phyloP scores from a whole-genome alignment of 2,329 filamentous ascomycete genomes.

The Cryphonectria nitschkei region DNA sequence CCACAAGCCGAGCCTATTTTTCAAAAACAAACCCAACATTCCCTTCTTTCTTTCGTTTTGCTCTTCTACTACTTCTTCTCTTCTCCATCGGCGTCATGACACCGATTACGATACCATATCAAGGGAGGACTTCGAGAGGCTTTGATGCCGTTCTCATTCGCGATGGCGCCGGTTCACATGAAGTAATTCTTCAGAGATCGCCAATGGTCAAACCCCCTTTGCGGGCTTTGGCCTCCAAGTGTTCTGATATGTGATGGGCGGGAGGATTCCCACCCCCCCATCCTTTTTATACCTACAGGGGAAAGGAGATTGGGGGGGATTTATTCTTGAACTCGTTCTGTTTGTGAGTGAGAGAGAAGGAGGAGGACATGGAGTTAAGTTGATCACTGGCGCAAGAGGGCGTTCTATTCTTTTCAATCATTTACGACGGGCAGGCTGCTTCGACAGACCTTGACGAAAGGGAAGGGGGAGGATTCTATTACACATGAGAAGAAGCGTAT shows the following conservation, averaged over 20 bases:
- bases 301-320: not conserved
- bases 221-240: constrained; percentile 12
- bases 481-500: constrained; percentile 9
- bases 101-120: constrained; percentile 23
- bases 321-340: not conserved
- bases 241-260: not conserved
- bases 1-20: constrained; percentile 19
- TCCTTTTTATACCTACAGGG: not conserved
- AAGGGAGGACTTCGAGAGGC: constrained; percentile 12
- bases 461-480: not conserved
- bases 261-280: not conserved
- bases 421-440: constrained; percentile 11
- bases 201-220: constrained; percentile 1
- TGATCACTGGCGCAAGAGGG: constrained; percentile 22
- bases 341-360: not conserved
- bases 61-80: not conserved
- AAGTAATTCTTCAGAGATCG: constrained; percentile 14
- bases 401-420: constrained; percentile 22
- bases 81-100: constrained; percentile 11
- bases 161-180: constrained; percentile 21
- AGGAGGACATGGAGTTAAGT: constrained; percentile 1
- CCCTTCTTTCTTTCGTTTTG: not conserved
- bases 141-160: constrained; percentile 18
- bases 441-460: constrained; percentile 9
- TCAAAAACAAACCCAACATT: constrained; percentile 6